These are phyloP conservation scores for Barnettozyma hawaiiensis DNA, from an alignment of 1,139 yeast genomes.

Conservation along the genomic window DNA sequence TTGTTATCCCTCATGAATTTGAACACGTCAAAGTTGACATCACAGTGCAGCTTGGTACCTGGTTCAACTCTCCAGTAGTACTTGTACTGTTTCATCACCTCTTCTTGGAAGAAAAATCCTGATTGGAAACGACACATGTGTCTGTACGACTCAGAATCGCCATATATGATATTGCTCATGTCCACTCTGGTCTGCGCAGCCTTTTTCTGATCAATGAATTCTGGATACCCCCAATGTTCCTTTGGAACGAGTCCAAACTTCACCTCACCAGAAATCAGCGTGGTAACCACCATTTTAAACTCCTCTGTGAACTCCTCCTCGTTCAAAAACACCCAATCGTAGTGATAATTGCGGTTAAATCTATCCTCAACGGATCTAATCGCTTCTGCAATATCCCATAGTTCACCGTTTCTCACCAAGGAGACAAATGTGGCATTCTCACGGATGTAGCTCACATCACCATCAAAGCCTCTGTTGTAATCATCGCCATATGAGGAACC, in stretches of 20 bases:
- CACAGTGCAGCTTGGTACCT: slow-evolving; percentile 55
- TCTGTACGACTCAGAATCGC: slow-evolving; percentile 55
- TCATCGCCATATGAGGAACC: slow-evolving; percentile 1
- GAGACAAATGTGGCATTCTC: slow-evolving; percentile 70
- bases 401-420: slow-evolving; percentile 65
- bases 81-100: slow-evolving; percentile 50
- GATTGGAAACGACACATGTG: slow-evolving; percentile 75
- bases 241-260: slow-evolving; percentile 44
- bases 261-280: slow-evolving; percentile 39
- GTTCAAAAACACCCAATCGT: slow-evolving; percentile 77
- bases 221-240: slow-evolving; percentile 51
- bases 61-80: slow-evolving; percentile 83
- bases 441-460: slow-evolving; percentile 17
- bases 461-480: not conserved
- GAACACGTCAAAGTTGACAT: slow-evolving; percentile 62
- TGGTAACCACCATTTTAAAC: slow-evolving; percentile 33
- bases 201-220: slow-evolving; percentile 51
- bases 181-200: slow-evolving; percentile 48
- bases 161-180: slow-evolving; percentile 54
- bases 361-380: slow-evolving; percentile 64
- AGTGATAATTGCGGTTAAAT: slow-evolving; percentile 58
- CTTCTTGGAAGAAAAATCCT: slow-evolving; percentile 66
- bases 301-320: slow-evolving; percentile 47
- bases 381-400: slow-evolving; percentile 51
- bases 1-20: slow-evolving; percentile 55